Base-by-base conservation (phyloP, 2,329 filamentous ascomycete genomes). In the Pestalotiopsis sp. region DNA sequence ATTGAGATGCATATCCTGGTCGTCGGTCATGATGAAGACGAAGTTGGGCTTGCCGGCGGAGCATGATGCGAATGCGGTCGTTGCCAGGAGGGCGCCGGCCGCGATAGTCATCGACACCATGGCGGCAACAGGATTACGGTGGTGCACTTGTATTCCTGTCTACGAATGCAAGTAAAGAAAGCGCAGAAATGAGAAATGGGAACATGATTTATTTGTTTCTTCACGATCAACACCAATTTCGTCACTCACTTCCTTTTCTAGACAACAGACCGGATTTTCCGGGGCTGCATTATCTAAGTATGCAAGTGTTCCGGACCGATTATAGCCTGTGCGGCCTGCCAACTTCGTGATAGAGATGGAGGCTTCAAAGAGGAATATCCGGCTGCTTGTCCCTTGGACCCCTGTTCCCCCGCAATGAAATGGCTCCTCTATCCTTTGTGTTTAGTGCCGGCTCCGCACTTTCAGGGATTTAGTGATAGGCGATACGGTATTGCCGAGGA, bases 21-120 rank as follows among this genome's bases (percentile, higher is more conserved):
- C 91, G 69, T 92, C 91, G 0, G 89, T 90, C 52, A 92, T 81
- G 68, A 92, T 88, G 74, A 92, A 90, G 25, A 93, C 81, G 61
- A 92, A 87, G 71, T 92, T 92, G 0, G 86, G 84, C 5, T 27
- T 27, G 20, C 61, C 49, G 45, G 14, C 20, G 45, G 45, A n/a
- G 17, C 45, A 52, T 52, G 6, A n/a, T n/a, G 45, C 45, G 20
- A 9, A 6, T 52, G 45, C 45, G 17, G 45, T 52, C 14, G n/a
- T n/a, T n/a, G 45, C 45, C 45, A 52, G 45, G n/a, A 17, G 20
- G 20, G 45, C 13, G 17, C 20, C 20, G 45, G 14, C 17, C 17
- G 17, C 20, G n/a, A 52, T 7, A 52, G 45, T 20, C 17, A 17
- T n/a, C 17, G 45, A 20, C 5, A 52, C 45, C 45, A 52, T 52